Evolutionary conservation across 2,329 filamentous ascomycete species (phyloP), one percentile per base, ranked within the genome.

Genomic region (Verticillium nonalfalfae): DNA sequence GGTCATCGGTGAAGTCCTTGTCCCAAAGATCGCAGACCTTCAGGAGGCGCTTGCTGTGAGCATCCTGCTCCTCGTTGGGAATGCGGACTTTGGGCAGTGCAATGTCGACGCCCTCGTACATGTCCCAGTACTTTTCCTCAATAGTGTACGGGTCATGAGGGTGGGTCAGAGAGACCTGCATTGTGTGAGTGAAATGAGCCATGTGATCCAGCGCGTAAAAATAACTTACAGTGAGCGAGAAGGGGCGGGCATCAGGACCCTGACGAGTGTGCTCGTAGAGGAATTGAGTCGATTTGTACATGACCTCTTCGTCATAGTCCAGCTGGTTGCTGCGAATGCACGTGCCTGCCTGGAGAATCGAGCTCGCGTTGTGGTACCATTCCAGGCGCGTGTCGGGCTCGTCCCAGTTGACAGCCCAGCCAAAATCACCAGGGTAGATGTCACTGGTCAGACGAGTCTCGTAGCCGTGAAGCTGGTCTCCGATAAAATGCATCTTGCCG

Each of bases 401-500:
- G 72, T 97, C 93, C 93, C 93, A 97, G 77, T 97, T 93, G 65
- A 97, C 93, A 13, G 89, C 89, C 93, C 93, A 97, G 66, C 93
- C 93, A 71, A 95, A 93, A 72, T 97, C 93, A 62, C 90, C 93
- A 1, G 93, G 93, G 75, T 97, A 97, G 72, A 97, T 97, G 74
- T 97, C 93, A 67, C 89, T 91, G n/a, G 93, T 97, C 70, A 97
- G 82, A 61, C 93, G 87, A 70, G 91, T 90, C 79, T 97, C 93
- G 70, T 96, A 97, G 35, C 93, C 93, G 73, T 97, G 93, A 63
- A 97, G 82, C 77, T 97, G 93, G 73, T 97, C 93, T 38, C 93
- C 93, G 60, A 96, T 90, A 73, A 97, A 97, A 77, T 97, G 93
- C 93, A 97, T 97, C 83, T 97, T 97, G 65, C 93, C 93, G 5